Conservation (phyloP, 179 eudicot species). For the Spergularia azorica region DNA sequence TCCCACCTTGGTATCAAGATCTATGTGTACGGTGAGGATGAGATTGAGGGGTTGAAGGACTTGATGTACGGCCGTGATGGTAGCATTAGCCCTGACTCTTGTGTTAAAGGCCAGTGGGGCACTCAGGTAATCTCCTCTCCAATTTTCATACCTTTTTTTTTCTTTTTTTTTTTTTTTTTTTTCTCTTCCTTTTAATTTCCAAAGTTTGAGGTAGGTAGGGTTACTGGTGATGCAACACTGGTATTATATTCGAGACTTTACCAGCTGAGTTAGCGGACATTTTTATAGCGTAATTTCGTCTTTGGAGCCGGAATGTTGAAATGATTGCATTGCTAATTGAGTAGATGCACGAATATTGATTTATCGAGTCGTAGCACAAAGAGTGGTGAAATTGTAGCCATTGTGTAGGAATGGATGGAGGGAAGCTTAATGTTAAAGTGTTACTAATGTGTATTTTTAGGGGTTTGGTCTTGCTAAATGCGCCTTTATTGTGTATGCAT, state of each 20-base stretch:
- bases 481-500: too few species aligned
- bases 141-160: neutral
- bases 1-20: conserved; percentile 56
- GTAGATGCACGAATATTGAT: neutral
- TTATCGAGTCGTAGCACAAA: too few species aligned
- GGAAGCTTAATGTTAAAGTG: too few species aligned
- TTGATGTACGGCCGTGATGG: conserved; percentile 79
- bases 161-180: neutral
- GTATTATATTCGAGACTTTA: neutral
- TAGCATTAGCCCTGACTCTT: conserved; percentile 51
- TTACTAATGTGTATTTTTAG: too few species aligned
- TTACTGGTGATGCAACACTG: too few species aligned
- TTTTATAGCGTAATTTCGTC: too few species aligned
- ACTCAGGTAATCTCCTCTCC: conserved; percentile 60
- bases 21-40: conserved; percentile 78
- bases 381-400: too few species aligned
- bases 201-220: too few species aligned
- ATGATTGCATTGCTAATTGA: neutral
- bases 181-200: too few species aligned
- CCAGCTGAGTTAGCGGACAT: neutral
- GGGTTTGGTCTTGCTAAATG: too few species aligned
- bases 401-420: too few species aligned
- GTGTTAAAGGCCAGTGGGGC: conserved; percentile 96
- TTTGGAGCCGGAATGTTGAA: neutral
- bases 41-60: conserved; percentile 61